Percentiles rank a stretch among this genome's conserved stretches.
Conservation (phyloP, 106 monocot species). For the Vanilla planifolia region DNA sequence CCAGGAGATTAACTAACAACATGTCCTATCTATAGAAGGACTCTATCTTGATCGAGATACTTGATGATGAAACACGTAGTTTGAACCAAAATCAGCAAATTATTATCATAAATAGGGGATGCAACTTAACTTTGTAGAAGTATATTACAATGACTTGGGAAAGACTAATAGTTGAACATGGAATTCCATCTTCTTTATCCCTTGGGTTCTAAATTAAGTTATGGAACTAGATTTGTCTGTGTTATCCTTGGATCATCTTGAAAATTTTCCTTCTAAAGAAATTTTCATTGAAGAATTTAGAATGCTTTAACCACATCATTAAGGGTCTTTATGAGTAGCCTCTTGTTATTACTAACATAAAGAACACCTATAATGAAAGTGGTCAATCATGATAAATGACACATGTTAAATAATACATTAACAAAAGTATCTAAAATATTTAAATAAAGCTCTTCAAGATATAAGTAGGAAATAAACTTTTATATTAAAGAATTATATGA, state of each 20-base stretch:
- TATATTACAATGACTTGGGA: conserved; percentile 31
- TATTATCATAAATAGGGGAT: conserved; percentile 42
- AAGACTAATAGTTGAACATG: conserved; percentile 64
- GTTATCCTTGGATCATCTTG: conserved; percentile 25
- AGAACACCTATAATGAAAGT: conserved; percentile 80
- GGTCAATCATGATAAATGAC: no score
- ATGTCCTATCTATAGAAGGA: conserved; percentile 72
- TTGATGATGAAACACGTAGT: conserved; percentile 60
- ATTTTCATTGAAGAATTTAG: conserved; percentile 53
- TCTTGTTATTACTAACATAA: conserved; percentile 80
- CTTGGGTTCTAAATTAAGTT: conserved; percentile 57
- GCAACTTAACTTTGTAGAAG: conserved; percentile 22
- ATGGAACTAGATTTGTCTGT: conserved; percentile 45
- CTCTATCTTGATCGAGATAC: conserved; percentile 68
- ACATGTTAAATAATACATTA: no score
- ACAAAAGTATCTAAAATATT: no score
- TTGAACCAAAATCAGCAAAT: conserved; percentile 48
- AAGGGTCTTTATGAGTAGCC: conserved; percentile 56
- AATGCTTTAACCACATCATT: conserved; percentile 37
- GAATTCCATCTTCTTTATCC: conserved; percentile 78
- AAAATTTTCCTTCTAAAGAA: conserved; percentile 44
- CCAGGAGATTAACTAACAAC: conserved; percentile 30
- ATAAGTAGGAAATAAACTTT: no score
- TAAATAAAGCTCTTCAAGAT: no score
- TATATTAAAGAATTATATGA: no score